phyloP scores from a whole-genome alignment of 2,329 filamentous ascomycete genomes.

The Nothopassalora personata region DNA sequence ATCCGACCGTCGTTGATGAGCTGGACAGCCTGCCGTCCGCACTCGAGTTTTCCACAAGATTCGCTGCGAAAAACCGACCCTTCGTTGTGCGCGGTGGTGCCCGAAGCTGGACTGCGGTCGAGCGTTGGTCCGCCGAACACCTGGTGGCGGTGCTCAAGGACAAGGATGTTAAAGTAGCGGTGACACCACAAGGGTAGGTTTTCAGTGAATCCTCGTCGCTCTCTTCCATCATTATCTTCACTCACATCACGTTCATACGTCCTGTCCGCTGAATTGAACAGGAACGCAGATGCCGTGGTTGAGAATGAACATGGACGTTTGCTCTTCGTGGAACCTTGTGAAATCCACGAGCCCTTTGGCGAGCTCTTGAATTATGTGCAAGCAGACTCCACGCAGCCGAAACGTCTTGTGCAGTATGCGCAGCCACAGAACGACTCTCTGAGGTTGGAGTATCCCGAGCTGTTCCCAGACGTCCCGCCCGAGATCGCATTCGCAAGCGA shows the following conservation, averaged over 20 bases:
- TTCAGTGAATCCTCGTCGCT: background rate
- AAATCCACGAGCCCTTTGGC: conserved; percentile 58
- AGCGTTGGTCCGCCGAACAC: conserved; percentile 58
- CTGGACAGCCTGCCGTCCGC: conserved; percentile 62
- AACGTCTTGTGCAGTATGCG: conserved; percentile 56
- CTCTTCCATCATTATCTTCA: background rate
- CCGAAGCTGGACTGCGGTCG: conserved; percentile 56
- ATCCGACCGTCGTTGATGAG: conserved; percentile 55
- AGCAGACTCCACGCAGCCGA: conserved; percentile 33
- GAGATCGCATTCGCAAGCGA: conserved; percentile 68
- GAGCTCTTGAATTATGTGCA: conserved; percentile 59
- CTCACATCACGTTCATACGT: no score
- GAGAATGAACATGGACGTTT: conserved; percentile 52
- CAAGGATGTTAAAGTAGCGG: conserved; percentile 64
- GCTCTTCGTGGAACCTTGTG: conserved; percentile 65
- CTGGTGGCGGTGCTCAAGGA: conserved; percentile 52
- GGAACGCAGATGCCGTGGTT: conserved; percentile 57
- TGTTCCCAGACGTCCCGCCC: conserved; percentile 59
- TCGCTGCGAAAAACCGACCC: conserved; percentile 66
- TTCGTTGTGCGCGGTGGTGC: conserved; percentile 64
- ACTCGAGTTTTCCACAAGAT: conserved; percentile 75
- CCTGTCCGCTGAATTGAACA: conserved; percentile 39
- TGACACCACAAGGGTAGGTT: conserved; percentile 65
- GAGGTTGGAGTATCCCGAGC: conserved; percentile 61
- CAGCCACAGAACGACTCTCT: conserved; percentile 84